Percentiles rank a stretch among this genome's conserved stretches.
Conservation (phyloP, 148 eudicot genomes). For the Agrostemma githago region DNA sequence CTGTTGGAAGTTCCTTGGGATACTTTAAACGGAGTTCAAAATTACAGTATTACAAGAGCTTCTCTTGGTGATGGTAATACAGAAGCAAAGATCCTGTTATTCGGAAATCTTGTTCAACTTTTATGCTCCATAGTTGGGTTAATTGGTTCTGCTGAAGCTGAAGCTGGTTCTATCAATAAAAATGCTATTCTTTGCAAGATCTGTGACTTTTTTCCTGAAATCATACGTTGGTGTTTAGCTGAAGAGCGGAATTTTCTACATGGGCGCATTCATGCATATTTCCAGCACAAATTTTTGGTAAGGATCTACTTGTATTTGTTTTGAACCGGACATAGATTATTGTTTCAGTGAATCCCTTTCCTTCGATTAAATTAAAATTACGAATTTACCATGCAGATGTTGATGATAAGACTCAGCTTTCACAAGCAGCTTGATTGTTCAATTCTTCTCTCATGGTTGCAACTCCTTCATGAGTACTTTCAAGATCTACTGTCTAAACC, state of each 20-base stretch:
- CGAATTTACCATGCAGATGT: slow-evolving; percentile 45
- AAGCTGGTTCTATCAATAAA: slow-evolving; percentile 21
- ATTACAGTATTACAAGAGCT: slow-evolving; percentile 12
- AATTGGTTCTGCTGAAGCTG: slow-evolving; percentile 26
- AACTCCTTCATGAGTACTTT: slow-evolving; percentile 56
- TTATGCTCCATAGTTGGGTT: slow-evolving; percentile 54
- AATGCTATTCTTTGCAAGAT: slow-evolving; percentile 32
- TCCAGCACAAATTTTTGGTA: slow-evolving; percentile 89
- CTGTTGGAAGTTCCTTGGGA: slow-evolving; percentile 54
- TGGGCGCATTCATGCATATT: slow-evolving; percentile 41
- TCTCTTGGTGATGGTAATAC: slow-evolving; percentile 19
- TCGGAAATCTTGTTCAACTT: slow-evolving; percentile 67
- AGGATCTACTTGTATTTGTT: slow-evolving; percentile 10
- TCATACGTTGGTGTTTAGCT: slow-evolving; percentile 46
- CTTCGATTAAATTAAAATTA: not conserved
- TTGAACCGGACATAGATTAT: not conserved
- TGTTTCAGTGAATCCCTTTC: not conserved
- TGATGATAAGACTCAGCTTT: slow-evolving; percentile 67
- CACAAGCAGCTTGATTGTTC: slow-evolving; percentile 32
- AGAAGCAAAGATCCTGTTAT: slow-evolving; percentile 35
- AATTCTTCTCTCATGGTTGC: slow-evolving; percentile 44
- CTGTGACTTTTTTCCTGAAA: slow-evolving; percentile 43
- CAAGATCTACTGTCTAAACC: slow-evolving; percentile 53
- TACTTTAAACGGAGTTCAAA: slow-evolving; percentile 26
- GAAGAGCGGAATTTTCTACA: slow-evolving; percentile 24